Evolutionary conservation across 2,329 filamentous ascomycete species (phyloP), one percentile per base, ranked within the genome.

Genomic region (Alternaria infectoria): DNA sequence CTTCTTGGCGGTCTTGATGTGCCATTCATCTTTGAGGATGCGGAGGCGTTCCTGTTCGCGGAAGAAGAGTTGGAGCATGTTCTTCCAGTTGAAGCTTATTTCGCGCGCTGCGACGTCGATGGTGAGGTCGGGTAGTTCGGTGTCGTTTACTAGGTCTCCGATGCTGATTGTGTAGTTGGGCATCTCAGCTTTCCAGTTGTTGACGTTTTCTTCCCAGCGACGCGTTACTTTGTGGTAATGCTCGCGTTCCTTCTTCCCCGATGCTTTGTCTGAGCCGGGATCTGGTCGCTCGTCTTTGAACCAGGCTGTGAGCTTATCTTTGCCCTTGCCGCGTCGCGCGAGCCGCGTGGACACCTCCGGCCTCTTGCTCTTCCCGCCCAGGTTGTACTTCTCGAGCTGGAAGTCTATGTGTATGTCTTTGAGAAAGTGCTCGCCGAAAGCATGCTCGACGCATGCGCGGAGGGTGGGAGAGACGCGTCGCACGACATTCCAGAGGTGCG

Each of bases 111-210:
- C 61, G 11, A 60, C 46, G 40, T 74, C 55, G 32, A 78, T 67
- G 4, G 19, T 44, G 13, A 79, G 65, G 1, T 51, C 67, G 6
- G 74, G 73, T 2, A 79, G 64, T 10, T 64, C 66, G 0, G 75
- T 78, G 28, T 79, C 77, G 46, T 79, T 79, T 1, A 79, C 74
- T n/a, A 74, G 26, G n/a, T 57, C 59, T 2, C 67, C 65, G 13
- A 79, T 70, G 8, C 61, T 66, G 9, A 79, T 74, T 0, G 72
- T 77, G 51, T 78, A 78, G 26, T 75, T 70, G 11, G 77, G 76
- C 66, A 74, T 69, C 36, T 79, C 71, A 11, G 74, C 66, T 44
- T 66, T 74, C 28, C 60, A 69, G 3, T 46, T 63, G 15, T 57
- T 52, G 3, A 77, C 65, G 9, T 74, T 73, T 13, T 73, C 70